Base-by-base conservation (phyloP, 2,329 filamentous ascomycete species). In the Huntiella decipiens region DNA sequence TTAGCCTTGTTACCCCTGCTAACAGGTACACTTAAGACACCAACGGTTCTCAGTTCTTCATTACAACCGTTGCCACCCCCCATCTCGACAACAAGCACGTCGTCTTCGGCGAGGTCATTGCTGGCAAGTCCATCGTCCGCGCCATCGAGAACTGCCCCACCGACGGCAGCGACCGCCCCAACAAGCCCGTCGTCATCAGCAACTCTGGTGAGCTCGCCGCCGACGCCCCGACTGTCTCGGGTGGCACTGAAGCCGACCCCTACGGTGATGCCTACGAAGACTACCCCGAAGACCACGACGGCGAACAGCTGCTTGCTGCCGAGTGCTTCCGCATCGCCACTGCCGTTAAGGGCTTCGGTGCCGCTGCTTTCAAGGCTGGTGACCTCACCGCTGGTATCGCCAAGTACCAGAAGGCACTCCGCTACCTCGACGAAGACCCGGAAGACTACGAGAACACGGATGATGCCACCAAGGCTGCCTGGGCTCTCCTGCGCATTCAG, bases 41-140 rank as follows among this genome's bases (percentile, higher is more conserved):
- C 61, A 98, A 98, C 61, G 91, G 91, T 57, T 92, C 83, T 43
- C 91, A 98, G 59, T 98, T 98, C 74, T 98, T 98, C 73, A 70
- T 96, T 56, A 98, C 91, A 42, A 96, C 91, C 12, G 84, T 94
- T 28, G 71, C 79, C n/a, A 96, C 91, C 11, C 87, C 86, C 41
- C 91, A 96, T 61, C 74, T 96, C 35, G 87, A 98, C 61, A 77
- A 77, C 60, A 98, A 98, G 71, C 88, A 98, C 65, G 91, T 96
- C 40, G 87, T 98, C 17, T 98, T 95, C 56, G 91, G 91, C 52
- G 81, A 95, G 60, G 88, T 96, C 47, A 73, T 95, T 57, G 82
- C 79, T 51, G 91, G 91, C 57, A 96, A 95, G 71, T 87, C 83
- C 51, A 67, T 95, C 34, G 74, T 96, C 32, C 81, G 91, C 52